Evolutionary conservation across 495 filamentous ascomycete genomes (phyloP), one percentile per base, ranked within the genome.

Genomic region (Chlorociboria aeruginascens): DNA sequence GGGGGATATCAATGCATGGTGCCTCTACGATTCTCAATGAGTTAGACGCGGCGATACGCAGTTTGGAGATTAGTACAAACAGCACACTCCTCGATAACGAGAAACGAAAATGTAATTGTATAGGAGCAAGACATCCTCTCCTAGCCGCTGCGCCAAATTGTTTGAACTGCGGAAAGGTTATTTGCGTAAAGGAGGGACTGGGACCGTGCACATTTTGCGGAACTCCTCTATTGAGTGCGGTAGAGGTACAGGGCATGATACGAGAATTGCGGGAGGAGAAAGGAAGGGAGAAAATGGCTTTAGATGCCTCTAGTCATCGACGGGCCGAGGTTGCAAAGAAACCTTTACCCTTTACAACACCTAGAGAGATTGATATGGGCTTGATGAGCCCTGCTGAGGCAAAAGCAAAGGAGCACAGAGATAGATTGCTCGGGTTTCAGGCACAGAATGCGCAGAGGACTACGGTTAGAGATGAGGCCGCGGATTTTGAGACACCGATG

Each of bases 131-230:
- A 1, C 92, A 98, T 56, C 85, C 93, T 3, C 70, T 95, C 8
- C 79, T 95, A 9, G 74, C 73, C 8, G 85, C 89, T 0, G 86
- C 89, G 0, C 92, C 93, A 3, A 98, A 97, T 61, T 98, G 92
- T 53, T 69, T 92, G 14, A 80, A 75, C 53, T 98, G 92, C 61
- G 92, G 92, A 45, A 95, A 97, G 63, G 87, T 98, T n/a, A 82
- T 97, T 45, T 98, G 92, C 63, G 78, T 94, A 10, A 85, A 93
- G 55, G 88, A 98, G 59, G 92, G 92, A 1, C 71, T 95, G 3
- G 92, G 90, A 1, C 92, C 92, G 1, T 98, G 92, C 61, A 96
- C 92, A 7, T 96, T 93, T 58, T 98, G 92, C 68, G 73, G 72
- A 2, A 69, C 72, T 2, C 80, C 87, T 0, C 69, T 98, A 7